Base-by-base conservation (phyloP, 176 grass and related monocot genomes). In the Aegilops speltoides region DNA sequence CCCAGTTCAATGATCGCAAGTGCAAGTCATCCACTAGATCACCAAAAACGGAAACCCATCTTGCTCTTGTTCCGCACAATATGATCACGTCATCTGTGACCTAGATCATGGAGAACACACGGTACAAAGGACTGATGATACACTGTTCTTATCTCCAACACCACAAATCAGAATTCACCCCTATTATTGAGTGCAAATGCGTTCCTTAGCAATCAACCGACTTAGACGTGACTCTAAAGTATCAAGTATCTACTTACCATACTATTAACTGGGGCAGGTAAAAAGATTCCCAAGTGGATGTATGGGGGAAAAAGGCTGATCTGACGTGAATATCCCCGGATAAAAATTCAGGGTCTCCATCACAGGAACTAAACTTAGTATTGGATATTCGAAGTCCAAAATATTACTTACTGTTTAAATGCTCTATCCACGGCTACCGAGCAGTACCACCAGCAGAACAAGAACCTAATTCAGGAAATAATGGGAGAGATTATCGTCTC, bases 321-420 rank as follows among this genome's bases (percentile, higher is more conserved):
- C 73, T 25, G 75, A 8, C 59, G 32, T 67, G 74, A 76, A 61
- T 72, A 81, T 84, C 81, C 11, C 23, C 48, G 41, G 46, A 23
- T 26, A 78, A 73, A 64, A 29, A 54, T 31, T 46, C 80, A 38
- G 59, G 13, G 34, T 37, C 73, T 56, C 46, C 19, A 16, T 76
- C 76, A 63, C 20, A 68, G 25, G 13, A 37, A 19, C 75, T 64
- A 75, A 75, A 45, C 24, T 16, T 43, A 43, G 41, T 34, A 22
- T 48, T 54, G 40, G 6, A 73, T 33, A 79, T 25, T 60, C 31
- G 32, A 28, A 84, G 26, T 8, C 19, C 25, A 80, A 43, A 26
- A 83, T 19, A 24, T 20, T n/a, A 31, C 4, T 23, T 23, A 64
- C 20, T 31, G 17, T 75, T 75, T 24, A 64, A 84, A 45, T n/a